phyloP scores from a whole-genome alignment of 2,329 filamentous ascomycete genomes.

The Trichoderma sp. region DNA sequence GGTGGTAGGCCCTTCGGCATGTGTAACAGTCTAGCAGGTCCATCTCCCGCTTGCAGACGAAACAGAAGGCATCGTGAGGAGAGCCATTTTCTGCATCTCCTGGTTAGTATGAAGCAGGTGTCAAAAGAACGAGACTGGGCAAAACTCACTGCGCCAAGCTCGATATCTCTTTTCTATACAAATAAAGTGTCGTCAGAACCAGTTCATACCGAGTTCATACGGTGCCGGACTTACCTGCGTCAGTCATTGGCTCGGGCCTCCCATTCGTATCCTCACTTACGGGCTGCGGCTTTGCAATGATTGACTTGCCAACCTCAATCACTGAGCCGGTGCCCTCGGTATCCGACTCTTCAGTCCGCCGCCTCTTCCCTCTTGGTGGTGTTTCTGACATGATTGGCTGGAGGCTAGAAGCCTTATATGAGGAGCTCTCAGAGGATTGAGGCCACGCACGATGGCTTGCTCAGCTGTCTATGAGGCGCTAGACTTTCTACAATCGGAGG shows the following conservation, averaged over 20 bases:
- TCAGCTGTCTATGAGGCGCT: background rate
- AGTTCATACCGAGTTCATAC: background rate
- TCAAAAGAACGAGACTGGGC: background rate
- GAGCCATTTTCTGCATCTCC: background rate
- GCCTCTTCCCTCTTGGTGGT: background rate
- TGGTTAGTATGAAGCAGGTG: background rate
- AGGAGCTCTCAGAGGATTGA: background rate
- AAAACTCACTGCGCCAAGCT: slow-evolving; percentile 12
- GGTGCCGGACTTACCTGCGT: background rate
- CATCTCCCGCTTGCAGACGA: background rate
- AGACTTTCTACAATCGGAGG: background rate
- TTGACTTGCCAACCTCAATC: background rate
- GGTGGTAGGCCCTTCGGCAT: slow-evolving; percentile 13
- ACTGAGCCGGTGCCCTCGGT: background rate
- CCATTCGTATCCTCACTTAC: background rate
- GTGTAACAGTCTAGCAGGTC: slow-evolving; percentile 10
- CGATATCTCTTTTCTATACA: slow-evolving; percentile 10
- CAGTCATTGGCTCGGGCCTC: background rate
- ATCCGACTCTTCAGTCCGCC: slow-evolving; percentile 5
- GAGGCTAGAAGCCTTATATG: background rate
- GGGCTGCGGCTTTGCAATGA: background rate
- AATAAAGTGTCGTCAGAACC: background rate
- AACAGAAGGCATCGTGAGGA: slow-evolving; percentile 8
- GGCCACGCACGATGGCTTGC: background rate
- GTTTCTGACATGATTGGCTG: background rate